Conservation (phyloP, 371 early-diverging fungal genomes). For the Syncephalastrum sp. region DNA sequence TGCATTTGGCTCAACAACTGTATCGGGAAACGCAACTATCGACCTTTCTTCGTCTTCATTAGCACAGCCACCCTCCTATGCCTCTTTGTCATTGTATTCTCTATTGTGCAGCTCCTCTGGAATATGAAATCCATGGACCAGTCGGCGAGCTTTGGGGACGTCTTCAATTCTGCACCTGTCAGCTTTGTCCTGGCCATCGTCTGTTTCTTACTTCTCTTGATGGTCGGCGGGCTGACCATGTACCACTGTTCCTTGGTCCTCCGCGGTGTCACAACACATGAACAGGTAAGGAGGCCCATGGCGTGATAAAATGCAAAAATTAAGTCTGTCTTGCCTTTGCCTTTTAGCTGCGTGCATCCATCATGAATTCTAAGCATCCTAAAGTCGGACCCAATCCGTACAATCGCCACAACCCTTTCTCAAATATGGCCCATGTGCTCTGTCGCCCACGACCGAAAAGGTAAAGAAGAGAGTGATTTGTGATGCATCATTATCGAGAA, state of each 20-base stretch:
- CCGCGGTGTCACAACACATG: slow-evolving; percentile 83
- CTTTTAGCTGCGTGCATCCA: slow-evolving; percentile 39
- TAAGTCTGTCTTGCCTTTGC: not conserved
- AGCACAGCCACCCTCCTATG: slow-evolving; percentile 53
- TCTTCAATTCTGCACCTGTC: slow-evolving; percentile 32
- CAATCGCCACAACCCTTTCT: slow-evolving; percentile 41
- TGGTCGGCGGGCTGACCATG: slow-evolving; percentile 65
- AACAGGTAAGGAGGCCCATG: slow-evolving; percentile 56
- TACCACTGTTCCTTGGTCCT: slow-evolving; percentile 79
- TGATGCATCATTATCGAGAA: not conserved
- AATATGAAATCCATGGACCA: slow-evolving; percentile 1
- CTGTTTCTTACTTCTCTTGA: slow-evolving; percentile 59
- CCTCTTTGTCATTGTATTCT: slow-evolving; percentile 57
- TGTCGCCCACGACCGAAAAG: slow-evolving; percentile 63
- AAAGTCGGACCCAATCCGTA: slow-evolving; percentile 39
- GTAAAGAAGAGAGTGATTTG: slow-evolving; percentile 26
- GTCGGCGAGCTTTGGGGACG: slow-evolving; percentile 13
- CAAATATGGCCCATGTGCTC: slow-evolving; percentile 53
- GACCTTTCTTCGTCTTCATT: slow-evolving; percentile 80
- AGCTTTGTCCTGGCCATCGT: slow-evolving; percentile 66
- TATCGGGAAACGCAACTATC: slow-evolving; percentile 89
- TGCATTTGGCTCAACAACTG: slow-evolving; percentile 96
- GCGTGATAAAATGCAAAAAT: no score
- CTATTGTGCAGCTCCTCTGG: slow-evolving; percentile 52
- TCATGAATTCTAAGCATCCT: slow-evolving; percentile 37